A percentile compares a stretch with the other conserved stretches of the same genome.
Evolutionary conservation across 805 yeast genomes (phyloP).

Genomic region (Candida succiphila): DNA sequence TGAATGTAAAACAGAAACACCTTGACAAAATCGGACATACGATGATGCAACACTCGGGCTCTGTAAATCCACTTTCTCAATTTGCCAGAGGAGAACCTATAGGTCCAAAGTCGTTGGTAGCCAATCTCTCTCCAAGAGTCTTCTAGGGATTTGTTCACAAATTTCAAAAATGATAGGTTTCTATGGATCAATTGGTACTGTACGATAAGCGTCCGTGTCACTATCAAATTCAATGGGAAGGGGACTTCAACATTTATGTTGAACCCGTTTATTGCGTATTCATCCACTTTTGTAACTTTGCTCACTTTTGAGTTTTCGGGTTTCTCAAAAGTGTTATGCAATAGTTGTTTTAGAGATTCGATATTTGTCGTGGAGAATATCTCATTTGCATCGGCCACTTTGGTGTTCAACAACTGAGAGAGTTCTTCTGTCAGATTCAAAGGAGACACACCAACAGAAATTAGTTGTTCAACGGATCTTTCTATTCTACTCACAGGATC

Average conservation of each 20-base stretch:
- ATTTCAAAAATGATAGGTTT: constrained; percentile 53
- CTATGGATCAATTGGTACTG: constrained; percentile 79
- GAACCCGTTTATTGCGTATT: constrained; percentile 38
- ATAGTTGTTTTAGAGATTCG: constrained; percentile 31
- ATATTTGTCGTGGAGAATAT: constrained; percentile 36
- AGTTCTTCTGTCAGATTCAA: constrained; percentile 21
- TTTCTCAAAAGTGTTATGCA: constrained; percentile 19
- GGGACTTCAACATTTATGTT: constrained; percentile 59
- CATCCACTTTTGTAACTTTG: constrained; percentile 24
- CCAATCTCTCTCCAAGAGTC: constrained; percentile 65
- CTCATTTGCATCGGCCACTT: constrained; percentile 44
- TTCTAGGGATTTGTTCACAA: constrained; percentile 48
- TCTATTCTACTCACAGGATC: too few species aligned
- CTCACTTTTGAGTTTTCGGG: constrained; percentile 8
- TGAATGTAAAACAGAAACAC: constrained; percentile 47
- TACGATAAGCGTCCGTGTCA: constrained; percentile 58
- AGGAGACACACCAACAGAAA: constrained; percentile 9
- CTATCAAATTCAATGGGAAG: constrained; percentile 74
- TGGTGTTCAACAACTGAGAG: constrained; percentile 39
- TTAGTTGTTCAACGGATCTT: constrained; percentile 13
- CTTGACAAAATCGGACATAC: constrained; percentile 47
- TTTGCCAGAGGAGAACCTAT: constrained; percentile 29
- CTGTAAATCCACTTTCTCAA: constrained; percentile 44
- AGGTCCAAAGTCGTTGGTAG: constrained; percentile 59
- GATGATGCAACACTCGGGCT: constrained; percentile 43